A percentile compares a stretch with the other conserved stretches of the same genome.
These are phyloP conservation scores for Deinandra increscens DNA, from an alignment of 129 eudicot genomes.

Conservation along the genomic window DNA sequence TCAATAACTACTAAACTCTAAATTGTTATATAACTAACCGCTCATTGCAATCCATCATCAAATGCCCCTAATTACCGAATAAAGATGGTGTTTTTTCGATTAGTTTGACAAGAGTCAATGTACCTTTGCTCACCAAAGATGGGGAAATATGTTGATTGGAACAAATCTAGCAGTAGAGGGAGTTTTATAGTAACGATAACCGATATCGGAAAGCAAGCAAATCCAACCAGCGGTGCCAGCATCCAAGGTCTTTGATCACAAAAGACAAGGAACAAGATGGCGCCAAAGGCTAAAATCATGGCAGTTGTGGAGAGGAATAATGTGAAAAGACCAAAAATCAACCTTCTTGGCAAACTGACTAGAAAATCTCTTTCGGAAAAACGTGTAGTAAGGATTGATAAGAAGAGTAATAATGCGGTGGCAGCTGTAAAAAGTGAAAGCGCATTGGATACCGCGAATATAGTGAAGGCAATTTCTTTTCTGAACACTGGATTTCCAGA, in stretches of 20 bases:
- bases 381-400: neutral
- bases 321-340: constrained; percentile 1
- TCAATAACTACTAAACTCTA: neutral
- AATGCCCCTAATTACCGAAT: neutral
- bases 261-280: constrained; percentile 18
- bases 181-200: constrained; percentile 15
- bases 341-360: neutral
- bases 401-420: neutral
- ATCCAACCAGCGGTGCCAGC: neutral
- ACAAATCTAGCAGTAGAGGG: constrained; percentile 16
- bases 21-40: too few relatives aligned
- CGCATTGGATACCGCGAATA: neutral
- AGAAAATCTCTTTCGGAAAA: neutral
- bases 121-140: constrained; percentile 1
- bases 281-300: constrained; percentile 27
- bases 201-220: constrained; percentile 7
- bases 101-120: neutral
- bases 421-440: neutral
- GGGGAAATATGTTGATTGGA: neutral
- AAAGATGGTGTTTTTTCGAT: neutral
- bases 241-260: constrained; percentile 16
- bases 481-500: neutral
- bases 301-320: constrained; percentile 12
- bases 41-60: too few relatives aligned
- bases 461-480: neutral